Conservation (phyloP, 2,329 filamentous ascomycete species). For the Didymella pomorum region DNA sequence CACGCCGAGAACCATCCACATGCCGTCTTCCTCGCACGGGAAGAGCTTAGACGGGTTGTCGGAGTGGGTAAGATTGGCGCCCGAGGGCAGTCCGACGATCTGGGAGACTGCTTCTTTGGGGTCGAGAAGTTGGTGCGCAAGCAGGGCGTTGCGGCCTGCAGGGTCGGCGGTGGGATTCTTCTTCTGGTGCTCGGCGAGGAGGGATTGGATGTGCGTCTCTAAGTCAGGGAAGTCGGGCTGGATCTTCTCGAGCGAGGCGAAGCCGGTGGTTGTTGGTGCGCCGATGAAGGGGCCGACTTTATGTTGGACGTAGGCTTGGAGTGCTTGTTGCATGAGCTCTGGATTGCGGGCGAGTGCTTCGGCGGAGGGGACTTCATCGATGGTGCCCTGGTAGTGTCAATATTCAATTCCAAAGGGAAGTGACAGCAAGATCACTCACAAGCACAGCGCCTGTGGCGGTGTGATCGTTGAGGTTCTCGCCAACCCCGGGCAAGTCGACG, state of each 20-base stretch:
- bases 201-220: conserved; percentile 31
- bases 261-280: conserved; percentile 37
- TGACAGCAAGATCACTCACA: not conserved
- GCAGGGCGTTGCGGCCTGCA: conserved; percentile 32
- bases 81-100: conserved; percentile 28
- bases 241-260: conserved; percentile 31
- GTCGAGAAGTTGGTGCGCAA: conserved; percentile 36
- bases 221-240: conserved; percentile 31
- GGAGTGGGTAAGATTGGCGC: conserved; percentile 22
- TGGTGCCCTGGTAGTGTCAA: conserved; percentile 26
- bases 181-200: conserved; percentile 28
- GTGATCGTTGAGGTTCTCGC: conserved; percentile 51
- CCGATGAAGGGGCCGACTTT: conserved; percentile 41
- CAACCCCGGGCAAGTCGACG: conserved; percentile 42
- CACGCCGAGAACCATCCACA: conserved; percentile 30
- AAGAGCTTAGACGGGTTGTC: conserved; percentile 25
- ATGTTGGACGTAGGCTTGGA: conserved; percentile 39
- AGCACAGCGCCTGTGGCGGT: conserved; percentile 27
- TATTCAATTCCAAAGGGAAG: not conserved
- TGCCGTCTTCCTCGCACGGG: conserved; percentile 26
- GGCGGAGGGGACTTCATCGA: conserved; percentile 39
- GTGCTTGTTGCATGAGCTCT: conserved; percentile 36
- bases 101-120: conserved; percentile 38
- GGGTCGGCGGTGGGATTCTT: conserved; percentile 33
- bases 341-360: conserved; percentile 35